phyloP scores from a whole-genome alignment of 1,284 basidiomycete species.

The Cryptococcus sp. region DNA sequence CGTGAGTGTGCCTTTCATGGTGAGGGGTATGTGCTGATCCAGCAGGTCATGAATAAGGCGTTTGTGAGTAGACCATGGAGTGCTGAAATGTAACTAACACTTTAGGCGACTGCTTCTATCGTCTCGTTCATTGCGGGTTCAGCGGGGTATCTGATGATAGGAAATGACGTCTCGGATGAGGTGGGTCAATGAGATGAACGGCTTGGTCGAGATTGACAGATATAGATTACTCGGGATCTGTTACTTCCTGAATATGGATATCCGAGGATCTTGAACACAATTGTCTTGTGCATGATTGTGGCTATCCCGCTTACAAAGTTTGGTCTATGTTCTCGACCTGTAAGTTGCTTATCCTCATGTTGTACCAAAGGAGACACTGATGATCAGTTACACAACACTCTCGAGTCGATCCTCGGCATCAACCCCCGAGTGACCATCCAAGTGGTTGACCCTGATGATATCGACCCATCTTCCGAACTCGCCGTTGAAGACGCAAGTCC shows the following conservation, averaged over 20 bases:
- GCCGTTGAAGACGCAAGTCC: too few relatives aligned
- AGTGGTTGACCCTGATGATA: too few relatives aligned
- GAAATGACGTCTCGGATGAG: conserved; percentile 73
- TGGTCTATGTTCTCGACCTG: conserved; percentile 76
- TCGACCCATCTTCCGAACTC: too few relatives aligned
- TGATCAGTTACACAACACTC: conserved; percentile 64
- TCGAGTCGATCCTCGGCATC: conserved; percentile 57
- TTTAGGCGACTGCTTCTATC: conserved; percentile 65
- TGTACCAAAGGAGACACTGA: not conserved
- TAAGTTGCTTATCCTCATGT: conserved; percentile 29
- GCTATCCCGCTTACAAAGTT: conserved; percentile 85
- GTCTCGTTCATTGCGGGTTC: conserved; percentile 77
- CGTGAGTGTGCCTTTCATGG: too few relatives aligned
- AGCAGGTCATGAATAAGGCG: conserved; percentile 33
- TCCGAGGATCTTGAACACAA: conserved; percentile 65
- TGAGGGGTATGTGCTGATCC: not conserved
- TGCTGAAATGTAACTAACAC: not conserved
- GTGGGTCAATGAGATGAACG: conserved; percentile 46
- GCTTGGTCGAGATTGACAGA: not conserved
- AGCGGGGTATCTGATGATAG: conserved; percentile 90
- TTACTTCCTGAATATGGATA: conserved; percentile 67
- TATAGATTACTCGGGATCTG: conserved; percentile 78
- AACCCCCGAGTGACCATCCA: not conserved
- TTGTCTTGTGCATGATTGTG: conserved; percentile 86
- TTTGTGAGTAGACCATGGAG: conserved; percentile 26